Evolutionary conservation across 2,329 filamentous ascomycete genomes (phyloP).

Genomic region (Penicillium sp.): DNA sequence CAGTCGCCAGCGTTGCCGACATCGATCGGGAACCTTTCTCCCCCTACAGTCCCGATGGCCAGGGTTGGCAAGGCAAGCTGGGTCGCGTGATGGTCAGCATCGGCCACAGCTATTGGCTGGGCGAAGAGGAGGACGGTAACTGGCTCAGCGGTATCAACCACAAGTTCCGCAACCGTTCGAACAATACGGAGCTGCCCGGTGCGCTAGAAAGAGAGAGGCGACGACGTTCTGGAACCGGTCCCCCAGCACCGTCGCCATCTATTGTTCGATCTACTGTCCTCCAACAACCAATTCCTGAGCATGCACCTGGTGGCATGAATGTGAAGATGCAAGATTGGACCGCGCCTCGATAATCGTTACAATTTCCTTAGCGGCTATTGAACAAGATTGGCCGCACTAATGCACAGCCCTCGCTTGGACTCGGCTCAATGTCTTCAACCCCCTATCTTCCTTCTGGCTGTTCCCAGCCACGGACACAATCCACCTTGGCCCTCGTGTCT

Average conservation of each 20-base stretch:
- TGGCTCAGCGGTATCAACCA: constrained; percentile 66
- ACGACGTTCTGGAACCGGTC: constrained; percentile 61
- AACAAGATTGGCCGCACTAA: not conserved
- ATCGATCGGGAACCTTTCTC: constrained; percentile 67
- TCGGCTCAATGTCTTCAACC: not conserved
- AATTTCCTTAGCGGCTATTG: not conserved
- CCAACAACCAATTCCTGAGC: constrained; percentile 35
- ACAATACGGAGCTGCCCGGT: constrained; percentile 43
- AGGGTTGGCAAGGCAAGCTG: constrained; percentile 74
- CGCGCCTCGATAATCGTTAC: constrained; percentile 27
- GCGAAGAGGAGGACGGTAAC: constrained; percentile 59
- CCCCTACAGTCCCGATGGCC: constrained; percentile 66
- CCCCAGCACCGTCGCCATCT: constrained; percentile 41
- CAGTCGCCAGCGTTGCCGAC: constrained; percentile 47
- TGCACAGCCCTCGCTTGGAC: constrained; percentile 1
- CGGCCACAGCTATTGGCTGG: constrained; percentile 78
- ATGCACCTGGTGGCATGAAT: constrained; percentile 26
- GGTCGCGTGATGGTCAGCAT: constrained; percentile 76
- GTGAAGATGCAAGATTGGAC: constrained; percentile 41
- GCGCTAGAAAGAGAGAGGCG: constrained; percentile 57
- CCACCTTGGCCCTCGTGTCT: constrained; percentile 11
- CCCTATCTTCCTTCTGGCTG: not conserved
- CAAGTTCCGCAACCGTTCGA: constrained; percentile 55
- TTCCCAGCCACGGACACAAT: constrained; percentile 6
- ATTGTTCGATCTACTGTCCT: constrained; percentile 35